Conservation (phyloP, 805 yeast species). For the Pichia rugopelliculosa region DNA sequence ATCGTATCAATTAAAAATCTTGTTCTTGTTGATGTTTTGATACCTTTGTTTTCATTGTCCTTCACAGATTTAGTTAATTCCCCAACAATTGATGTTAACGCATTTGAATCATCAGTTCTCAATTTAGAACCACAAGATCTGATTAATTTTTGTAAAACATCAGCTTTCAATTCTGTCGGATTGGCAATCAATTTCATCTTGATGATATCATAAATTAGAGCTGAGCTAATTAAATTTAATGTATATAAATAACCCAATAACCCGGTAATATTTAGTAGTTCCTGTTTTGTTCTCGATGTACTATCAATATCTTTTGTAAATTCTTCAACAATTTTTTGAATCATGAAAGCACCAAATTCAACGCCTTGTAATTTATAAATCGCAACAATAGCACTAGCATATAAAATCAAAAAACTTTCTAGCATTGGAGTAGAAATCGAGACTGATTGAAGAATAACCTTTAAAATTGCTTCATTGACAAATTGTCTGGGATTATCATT, state of each 20-base stretch:
- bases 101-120: conserved; percentile 82
- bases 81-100: conserved; percentile 71
- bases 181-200: conserved; percentile 30
- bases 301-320: conserved; percentile 40
- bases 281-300: conserved; percentile 23
- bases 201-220: conserved; percentile 72
- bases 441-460: conserved; percentile 57
- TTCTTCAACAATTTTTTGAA: conserved; percentile 72
- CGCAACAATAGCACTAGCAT: conserved; percentile 70
- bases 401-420: conserved; percentile 72
- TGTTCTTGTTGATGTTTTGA: conserved; percentile 50
- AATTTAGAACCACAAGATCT: conserved; percentile 76
- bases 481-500: conserved; percentile 63
- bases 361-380: conserved; percentile 74
- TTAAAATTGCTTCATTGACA: conserved; percentile 66
- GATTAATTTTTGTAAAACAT: conserved; percentile 62
- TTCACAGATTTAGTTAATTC: conserved; percentile 44
- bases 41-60: conserved; percentile 28
- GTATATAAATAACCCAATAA: conserved; percentile 70
- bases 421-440: conserved; percentile 55
- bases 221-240: conserved; percentile 68
- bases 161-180: conserved; percentile 66
- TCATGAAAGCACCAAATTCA: conserved; percentile 81
- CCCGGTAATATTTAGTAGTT: conserved; percentile 50
- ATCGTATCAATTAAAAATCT: conserved; percentile 81